Evolutionary conservation across 148 eudicot genomes (phyloP), one percentile per base, ranked within the genome.

Genomic region (Beta vulgaris): DNA sequence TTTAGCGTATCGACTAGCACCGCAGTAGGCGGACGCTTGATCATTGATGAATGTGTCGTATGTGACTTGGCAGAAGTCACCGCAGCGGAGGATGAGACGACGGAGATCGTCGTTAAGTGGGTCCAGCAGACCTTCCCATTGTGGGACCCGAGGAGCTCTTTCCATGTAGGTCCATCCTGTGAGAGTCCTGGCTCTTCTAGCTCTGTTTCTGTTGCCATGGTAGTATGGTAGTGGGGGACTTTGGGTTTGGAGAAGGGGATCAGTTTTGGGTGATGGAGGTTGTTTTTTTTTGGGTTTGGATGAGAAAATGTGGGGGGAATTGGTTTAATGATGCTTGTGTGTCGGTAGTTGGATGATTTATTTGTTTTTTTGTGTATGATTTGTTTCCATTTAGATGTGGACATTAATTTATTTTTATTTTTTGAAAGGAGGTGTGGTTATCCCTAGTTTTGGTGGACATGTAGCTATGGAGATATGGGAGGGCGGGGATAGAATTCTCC

Each of bases 21-120:
- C 88, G 68, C 88, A 85, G 81, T 80, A 85, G 28, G 66, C 40
- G 28, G 88, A 85, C 58, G 48, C 61, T 0, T 35, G 66, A 72
- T 85, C 86, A 77, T 85, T 83, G 72, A 83, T 85, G 82, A 85
- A 85, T 42, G 86, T 76, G 80, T 79, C 96, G 82, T 94, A 94
- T 13, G 98, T 94, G 65, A 89, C 97, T 42, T 94, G 98, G 67
- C 94, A 90, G 71, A 94, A 73, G 80, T 94, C 97, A 25, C 98
- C 98, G 46, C 92, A 88, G 0, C 89, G 96, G 63, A 94, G 88
- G 71, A 94, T 86, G 32, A 91, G 90, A 15, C 77, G 76, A 1
- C 91, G 86, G 73, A 94, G 92, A 26, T 72, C 65, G 75, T 83
- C 75, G 80, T 89, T 78, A 4, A 92, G 77, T 8, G 98, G 98